A percentile compares a stretch with the other conserved stretches of the same genome.
phyloP scores from a whole-genome alignment of 768 basidiomycete species.

The Phallus indusiatus region DNA sequence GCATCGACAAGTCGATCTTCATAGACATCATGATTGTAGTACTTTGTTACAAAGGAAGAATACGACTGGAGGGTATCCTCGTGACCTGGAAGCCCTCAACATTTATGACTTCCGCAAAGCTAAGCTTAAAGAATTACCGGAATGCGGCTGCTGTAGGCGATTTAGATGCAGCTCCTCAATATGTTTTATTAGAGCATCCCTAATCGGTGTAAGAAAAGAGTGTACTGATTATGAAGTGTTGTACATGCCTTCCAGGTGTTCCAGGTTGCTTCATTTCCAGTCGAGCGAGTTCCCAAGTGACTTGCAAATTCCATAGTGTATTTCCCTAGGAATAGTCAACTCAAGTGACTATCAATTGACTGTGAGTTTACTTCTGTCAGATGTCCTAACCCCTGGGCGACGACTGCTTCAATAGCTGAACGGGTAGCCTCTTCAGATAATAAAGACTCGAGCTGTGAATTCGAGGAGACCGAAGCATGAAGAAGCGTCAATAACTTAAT shows the following conservation, averaged over 20 bases:
- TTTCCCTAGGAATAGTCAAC: constrained; percentile 41
- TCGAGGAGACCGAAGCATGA: constrained; percentile 18
- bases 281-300: constrained; percentile 65
- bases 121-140: constrained; percentile 35
- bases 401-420: constrained; percentile 41
- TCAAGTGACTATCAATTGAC: background rate
- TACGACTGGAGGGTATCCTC: constrained; percentile 80
- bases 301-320: constrained; percentile 58
- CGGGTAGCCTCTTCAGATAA: constrained; percentile 50
- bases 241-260: background rate
- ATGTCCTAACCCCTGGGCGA: constrained; percentile 50
- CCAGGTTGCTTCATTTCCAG: constrained; percentile 32
- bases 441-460: constrained; percentile 32
- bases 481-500: constrained; percentile 42
- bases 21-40: constrained; percentile 67
- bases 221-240: background rate
- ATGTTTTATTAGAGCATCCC: constrained; percentile 33
- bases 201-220: constrained; percentile 17
- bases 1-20: constrained; percentile 68
- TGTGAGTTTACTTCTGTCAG: constrained; percentile 43
- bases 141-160: constrained; percentile 69
- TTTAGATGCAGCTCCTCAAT: constrained; percentile 51
- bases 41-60: constrained; percentile 79
- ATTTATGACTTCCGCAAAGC: background rate
- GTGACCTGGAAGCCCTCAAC: constrained; percentile 40